Conservation (phyloP, 345 rosid genomes). For the Adansonia digitata region DNA sequence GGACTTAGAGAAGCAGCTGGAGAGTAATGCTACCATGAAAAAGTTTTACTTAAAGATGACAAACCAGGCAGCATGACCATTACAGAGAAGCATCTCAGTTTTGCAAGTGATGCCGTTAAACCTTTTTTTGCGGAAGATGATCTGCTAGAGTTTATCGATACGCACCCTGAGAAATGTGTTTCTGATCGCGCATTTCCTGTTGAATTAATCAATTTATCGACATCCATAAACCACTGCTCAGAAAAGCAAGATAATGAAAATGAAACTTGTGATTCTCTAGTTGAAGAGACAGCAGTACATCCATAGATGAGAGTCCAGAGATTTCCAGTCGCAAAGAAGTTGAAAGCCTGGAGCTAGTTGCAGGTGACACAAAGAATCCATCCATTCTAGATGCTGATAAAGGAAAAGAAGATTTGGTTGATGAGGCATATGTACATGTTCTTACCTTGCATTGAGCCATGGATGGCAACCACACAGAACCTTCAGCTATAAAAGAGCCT, state of each 20-base stretch:
- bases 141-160: conserved; percentile 24
- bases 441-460: conserved; percentile 11
- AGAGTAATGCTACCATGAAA: conserved; percentile 45
- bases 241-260: conserved; percentile 23
- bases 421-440: conserved; percentile 8
- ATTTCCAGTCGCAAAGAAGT: conserved; percentile 12
- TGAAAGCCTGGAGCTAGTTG: conserved; percentile 10
- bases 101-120: too few species aligned
- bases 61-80: conserved; percentile 10
- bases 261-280: conserved; percentile 14
- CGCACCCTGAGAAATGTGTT: conserved; percentile 15
- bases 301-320: conserved; percentile 10
- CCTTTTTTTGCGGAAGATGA: conserved; percentile 23
- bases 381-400: not conserved
- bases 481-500: conserved; percentile 12
- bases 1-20: too few species aligned
- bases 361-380: too few species aligned
- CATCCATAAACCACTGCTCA: conserved; percentile 20
- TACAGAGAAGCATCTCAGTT: conserved; percentile 9
- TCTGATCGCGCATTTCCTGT: conserved; percentile 37
- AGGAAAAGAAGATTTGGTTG: conserved; percentile 9
- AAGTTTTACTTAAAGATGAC: conserved; percentile 30
- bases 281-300: conserved; percentile 12
- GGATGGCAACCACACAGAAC: conserved; percentile 12
- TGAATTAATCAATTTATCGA: conserved; percentile 45